Evolutionary conservation across 2,329 filamentous ascomycete species (phyloP), one percentile per base, ranked within the genome.

Genomic region (Clonostachys rosea): DNA sequence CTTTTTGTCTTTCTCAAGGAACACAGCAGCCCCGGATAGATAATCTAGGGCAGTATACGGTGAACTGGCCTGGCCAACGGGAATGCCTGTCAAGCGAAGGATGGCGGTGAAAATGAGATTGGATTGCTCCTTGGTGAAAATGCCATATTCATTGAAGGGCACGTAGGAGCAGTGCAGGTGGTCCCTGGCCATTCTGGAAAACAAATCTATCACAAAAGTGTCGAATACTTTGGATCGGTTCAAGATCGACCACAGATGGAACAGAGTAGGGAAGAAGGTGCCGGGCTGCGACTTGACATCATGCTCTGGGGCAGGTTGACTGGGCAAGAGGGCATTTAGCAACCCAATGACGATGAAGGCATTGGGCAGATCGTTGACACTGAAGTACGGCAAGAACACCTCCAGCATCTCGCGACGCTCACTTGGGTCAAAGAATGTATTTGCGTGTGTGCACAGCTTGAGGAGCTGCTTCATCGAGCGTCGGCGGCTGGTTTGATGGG

Each of bases 221-320:
- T 99, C 94, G 51, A 94, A 87, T 5, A 84, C 78, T 65, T 89
- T 94, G 1, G 92, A 97, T 45, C 95, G 80, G 56, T 90, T 94
- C 54, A 97, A 84, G 40, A 97, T 76, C 2, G 91, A 94, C 94
- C 94, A 99, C 2, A 97, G 70, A 65, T 99, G 94, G 73, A 99
- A 99, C 57, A 96, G 86, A 1, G 92, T 96, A 4, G 94, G 94
- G 35, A 97, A 72, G 59, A 95, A 92, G 60, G 92, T 84, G 54
- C 91, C 86, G 1, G 94, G 92, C 56, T 91, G 84, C n/a, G 95
- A 81, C 56, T 91, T 82, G 34, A 76, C 74, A 56, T 87, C 81
- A 33, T 83, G 82, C 24, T 82, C 76, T 5, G 90, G 87, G 4
- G 87, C 82, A 2, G 91, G 84, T 35, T 84, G 82, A 8, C 92